Evolutionary conservation across 352 stramenopile species (phyloP).

Genomic region (Thalassiosira allenii): DNA sequence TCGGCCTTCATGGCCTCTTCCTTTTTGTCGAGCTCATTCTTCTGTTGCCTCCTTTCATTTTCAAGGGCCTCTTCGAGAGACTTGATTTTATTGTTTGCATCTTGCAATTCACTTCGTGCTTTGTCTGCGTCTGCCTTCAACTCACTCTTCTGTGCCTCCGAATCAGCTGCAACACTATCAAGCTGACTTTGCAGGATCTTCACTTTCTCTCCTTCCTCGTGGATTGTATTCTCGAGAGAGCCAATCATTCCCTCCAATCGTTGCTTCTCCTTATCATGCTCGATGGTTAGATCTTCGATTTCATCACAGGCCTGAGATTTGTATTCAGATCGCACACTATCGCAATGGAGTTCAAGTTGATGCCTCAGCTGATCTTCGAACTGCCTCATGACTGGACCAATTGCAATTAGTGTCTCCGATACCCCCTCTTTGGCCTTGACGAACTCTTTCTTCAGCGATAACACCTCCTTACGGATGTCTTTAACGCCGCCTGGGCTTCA

Average conservation of each 20-base stretch:
- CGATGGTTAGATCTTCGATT: constrained; percentile 30
- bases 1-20: constrained; percentile 46
- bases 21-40: constrained; percentile 32
- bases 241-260: constrained; percentile 26
- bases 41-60: constrained; percentile 31
- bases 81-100: constrained; percentile 28
- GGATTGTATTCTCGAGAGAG: constrained; percentile 36
- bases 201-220: constrained; percentile 26
- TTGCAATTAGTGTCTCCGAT: neutral
- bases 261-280: constrained; percentile 49
- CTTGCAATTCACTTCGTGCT: neutral
- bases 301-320: constrained; percentile 32
- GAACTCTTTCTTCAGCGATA: constrained; percentile 27
- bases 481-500: constrained; percentile 4
- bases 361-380: constrained; percentile 18
- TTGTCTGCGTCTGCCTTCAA: constrained; percentile 17
- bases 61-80: constrained; percentile 23
- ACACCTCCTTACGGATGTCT: constrained; percentile 6
- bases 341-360: constrained; percentile 7
- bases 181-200: constrained; percentile 29
- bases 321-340: constrained; percentile 20
- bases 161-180: constrained; percentile 1
- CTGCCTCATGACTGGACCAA: constrained; percentile 24
- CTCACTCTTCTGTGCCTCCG: constrained; percentile 23
- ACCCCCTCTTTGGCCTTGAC: constrained; percentile 13